Evolutionary conservation across 345 rosid genomes (phyloP).

Genomic region (Litchi chinensis): DNA sequence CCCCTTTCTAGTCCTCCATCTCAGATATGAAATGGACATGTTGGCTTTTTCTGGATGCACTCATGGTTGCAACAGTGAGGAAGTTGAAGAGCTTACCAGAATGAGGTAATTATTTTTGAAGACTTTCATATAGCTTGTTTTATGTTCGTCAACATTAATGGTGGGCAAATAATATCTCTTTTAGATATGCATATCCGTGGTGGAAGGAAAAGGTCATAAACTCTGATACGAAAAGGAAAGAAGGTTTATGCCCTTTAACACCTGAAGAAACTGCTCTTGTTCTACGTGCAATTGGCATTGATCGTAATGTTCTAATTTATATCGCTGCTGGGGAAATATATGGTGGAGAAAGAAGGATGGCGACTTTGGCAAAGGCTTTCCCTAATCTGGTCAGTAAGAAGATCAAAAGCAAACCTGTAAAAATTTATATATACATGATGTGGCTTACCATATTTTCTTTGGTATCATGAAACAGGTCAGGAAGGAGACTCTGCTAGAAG

Average conservation of each 20-base stretch:
- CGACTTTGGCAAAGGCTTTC: slow-evolving; percentile 56
- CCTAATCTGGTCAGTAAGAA: slow-evolving; percentile 73
- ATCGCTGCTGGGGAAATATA: slow-evolving; percentile 97
- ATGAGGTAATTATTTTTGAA: slow-evolving; percentile 59
- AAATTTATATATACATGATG: neutral
- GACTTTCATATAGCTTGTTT: neutral
- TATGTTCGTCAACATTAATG: slow-evolving; percentile 17
- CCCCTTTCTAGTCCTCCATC: slow-evolving; percentile 89
- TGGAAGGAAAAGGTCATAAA: slow-evolving; percentile 87
- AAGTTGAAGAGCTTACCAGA: slow-evolving; percentile 79
- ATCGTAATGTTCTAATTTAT: slow-evolving; percentile 76
- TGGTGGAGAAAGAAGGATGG: slow-evolving; percentile 81
- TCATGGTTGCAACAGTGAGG: slow-evolving; percentile 77
- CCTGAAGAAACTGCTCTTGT: slow-evolving; percentile 95
- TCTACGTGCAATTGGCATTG: slow-evolving; percentile 72
- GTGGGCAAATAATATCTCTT: slow-evolving; percentile 6
- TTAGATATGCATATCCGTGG: slow-evolving; percentile 85
- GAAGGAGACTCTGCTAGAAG: slow-evolving; percentile 71
- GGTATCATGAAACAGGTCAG: slow-evolving; percentile 59
- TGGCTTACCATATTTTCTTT: neutral
- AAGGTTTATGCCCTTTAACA: slow-evolving; percentile 93
- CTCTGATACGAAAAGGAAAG: slow-evolving; percentile 81
- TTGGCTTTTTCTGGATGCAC: slow-evolving; percentile 96
- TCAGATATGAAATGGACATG: slow-evolving; percentile 99
- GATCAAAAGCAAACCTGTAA: neutral